Conservation (phyloP, 352 stramenopile species). For the Phytophthora syringae region DNA sequence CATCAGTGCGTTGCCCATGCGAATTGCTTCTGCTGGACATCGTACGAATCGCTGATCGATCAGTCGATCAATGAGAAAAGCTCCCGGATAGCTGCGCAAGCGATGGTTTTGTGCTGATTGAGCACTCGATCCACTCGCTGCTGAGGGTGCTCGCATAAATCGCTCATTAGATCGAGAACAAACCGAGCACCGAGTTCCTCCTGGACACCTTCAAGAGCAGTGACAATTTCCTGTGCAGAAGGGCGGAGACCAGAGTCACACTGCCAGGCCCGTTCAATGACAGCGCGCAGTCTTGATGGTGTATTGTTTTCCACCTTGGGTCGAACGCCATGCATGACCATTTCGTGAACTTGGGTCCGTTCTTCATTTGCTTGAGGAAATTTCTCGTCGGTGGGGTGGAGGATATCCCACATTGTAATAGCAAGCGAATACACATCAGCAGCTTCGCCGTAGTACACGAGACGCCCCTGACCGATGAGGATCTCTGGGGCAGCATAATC, state of each 20-base stretch:
- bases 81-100: conserved; percentile 15
- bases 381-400: conserved; percentile 46
- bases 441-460: conserved; percentile 45
- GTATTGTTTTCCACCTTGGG: conserved; percentile 37
- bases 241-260: conserved; percentile 36
- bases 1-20: conserved; percentile 71
- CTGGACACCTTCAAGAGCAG: conserved; percentile 36
- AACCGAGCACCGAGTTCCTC: conserved; percentile 39
- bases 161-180: conserved; percentile 28
- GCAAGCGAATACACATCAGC: conserved; percentile 65
- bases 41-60: conserved; percentile 46
- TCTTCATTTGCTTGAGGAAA: conserved; percentile 40
- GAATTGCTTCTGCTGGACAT: conserved; percentile 45
- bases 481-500: conserved; percentile 74
- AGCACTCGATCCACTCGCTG: conserved; percentile 2
- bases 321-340: conserved; percentile 45
- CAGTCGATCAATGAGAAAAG: conserved; percentile 34
- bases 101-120: conserved; percentile 10
- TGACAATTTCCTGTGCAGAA: conserved; percentile 37
- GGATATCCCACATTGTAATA: conserved; percentile 72
- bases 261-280: conserved; percentile 46
- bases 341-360: conserved; percentile 48
- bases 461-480: conserved; percentile 41
- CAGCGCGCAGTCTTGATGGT: conserved; percentile 17
- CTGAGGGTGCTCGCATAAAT: conserved; percentile 12